Conservation (phyloP, 805 yeast species). For the Suhomyces prunicola region DNA sequence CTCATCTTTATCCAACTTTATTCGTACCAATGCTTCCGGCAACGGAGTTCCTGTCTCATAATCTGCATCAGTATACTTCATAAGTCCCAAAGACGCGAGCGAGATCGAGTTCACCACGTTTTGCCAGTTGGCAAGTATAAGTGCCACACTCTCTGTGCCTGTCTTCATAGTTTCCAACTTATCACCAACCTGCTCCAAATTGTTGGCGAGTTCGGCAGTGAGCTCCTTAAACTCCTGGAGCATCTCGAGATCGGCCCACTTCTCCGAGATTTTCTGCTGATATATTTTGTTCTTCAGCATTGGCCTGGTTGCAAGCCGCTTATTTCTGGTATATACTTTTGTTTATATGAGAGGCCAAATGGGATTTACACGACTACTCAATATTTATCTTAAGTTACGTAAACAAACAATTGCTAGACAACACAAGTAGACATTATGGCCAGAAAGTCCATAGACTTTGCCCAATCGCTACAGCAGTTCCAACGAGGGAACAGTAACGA, state of each 20-base stretch:
- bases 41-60: conserved; percentile 45
- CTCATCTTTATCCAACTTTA: conserved; percentile 46
- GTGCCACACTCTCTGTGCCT: conserved; percentile 60
- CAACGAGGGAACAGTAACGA: conserved; percentile 1
- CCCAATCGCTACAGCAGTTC: conserved; percentile 12
- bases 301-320: neutral
- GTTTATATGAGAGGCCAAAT: neutral
- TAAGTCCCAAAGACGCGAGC: conserved; percentile 53
- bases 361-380: neutral
- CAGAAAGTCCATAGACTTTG: conserved; percentile 14
- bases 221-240: conserved; percentile 46
- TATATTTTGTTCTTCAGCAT: conserved; percentile 9
- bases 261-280: conserved; percentile 38
- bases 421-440: conserved; percentile 5
- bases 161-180: conserved; percentile 48
- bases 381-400: neutral
- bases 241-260: conserved; percentile 49
- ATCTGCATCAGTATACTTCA: conserved; percentile 42
- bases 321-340: neutral
- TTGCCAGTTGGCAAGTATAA: conserved; percentile 63
- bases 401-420: neutral
- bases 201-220: conserved; percentile 43
- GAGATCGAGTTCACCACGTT: conserved; percentile 58
- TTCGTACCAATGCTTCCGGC: conserved; percentile 66
- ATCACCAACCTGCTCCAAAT: conserved; percentile 47